phyloP scores from a whole-genome alignment of 495 filamentous ascomycete species.

The Umbilicaria muhlenbergii region DNA sequence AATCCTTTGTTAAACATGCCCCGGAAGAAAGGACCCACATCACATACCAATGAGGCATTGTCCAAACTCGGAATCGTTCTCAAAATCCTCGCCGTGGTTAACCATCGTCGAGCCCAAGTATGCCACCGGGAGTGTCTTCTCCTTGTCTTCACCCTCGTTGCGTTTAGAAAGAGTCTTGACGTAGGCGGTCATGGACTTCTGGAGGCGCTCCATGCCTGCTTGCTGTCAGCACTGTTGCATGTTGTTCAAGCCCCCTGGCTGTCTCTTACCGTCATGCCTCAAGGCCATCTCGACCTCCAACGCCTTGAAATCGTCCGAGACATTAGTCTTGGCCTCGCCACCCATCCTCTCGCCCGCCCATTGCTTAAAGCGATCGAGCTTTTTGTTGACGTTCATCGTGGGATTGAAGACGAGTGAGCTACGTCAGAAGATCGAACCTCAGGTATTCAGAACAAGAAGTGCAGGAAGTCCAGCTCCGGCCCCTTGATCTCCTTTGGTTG shows the following conservation, averaged over 20 bases:
- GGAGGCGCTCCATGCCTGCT: conserved; percentile 79
- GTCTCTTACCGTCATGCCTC: conserved; percentile 61
- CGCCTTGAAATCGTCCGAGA: conserved; percentile 86
- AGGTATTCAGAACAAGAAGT: neutral
- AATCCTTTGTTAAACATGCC: conserved; percentile 1
- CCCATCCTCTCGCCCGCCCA: conserved; percentile 98
- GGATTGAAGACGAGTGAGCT: no score
- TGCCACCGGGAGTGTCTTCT: conserved; percentile 69
- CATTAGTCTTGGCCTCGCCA: conserved; percentile 72
- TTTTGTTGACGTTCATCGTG: conserved; percentile 85
- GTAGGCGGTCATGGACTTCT: conserved; percentile 77
- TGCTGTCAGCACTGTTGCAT: conserved; percentile 3
- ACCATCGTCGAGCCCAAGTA: conserved; percentile 82
- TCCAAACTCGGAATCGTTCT: conserved; percentile 81
- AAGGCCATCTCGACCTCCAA: conserved; percentile 88
- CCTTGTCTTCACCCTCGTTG: conserved; percentile 66
- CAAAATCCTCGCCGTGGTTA: conserved; percentile 85
- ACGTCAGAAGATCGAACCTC: no score
- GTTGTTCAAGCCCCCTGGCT: neutral
- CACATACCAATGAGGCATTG: conserved; percentile 65
- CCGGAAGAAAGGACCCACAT: neutral
- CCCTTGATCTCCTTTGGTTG: no score
- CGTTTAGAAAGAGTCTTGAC: conserved; percentile 83
- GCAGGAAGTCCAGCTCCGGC: neutral
- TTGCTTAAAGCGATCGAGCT: conserved; percentile 93